Conservation (phyloP, 164 flowering plant species). For the Brasenia schreberi region DNA sequence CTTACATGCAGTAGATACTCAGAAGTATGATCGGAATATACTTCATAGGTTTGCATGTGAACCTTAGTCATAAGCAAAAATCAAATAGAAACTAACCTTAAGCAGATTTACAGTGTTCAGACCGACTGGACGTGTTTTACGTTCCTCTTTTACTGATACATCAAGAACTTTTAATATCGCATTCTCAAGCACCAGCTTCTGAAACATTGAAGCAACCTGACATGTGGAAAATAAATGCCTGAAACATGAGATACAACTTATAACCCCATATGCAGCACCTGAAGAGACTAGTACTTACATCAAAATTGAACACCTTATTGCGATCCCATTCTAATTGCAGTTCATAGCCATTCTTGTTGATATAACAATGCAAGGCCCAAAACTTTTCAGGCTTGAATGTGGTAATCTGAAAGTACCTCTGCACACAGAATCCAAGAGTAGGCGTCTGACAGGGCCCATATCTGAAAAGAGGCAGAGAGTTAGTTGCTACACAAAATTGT, state of each 20-base stretch:
- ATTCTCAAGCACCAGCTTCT: constrained; percentile 58
- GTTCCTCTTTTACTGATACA: constrained; percentile 59
- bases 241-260: not conserved
- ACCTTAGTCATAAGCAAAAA: no score
- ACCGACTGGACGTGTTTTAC: constrained; percentile 77
- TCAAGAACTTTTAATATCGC: constrained; percentile 48
- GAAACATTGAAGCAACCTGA: constrained; percentile 78
- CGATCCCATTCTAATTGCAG: constrained; percentile 86
- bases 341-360: constrained; percentile 59
- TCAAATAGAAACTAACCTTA: constrained; percentile 33
- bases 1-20: not conserved
- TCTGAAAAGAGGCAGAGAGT: constrained; percentile 26
- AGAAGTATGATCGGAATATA: no score
- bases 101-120: constrained; percentile 90
- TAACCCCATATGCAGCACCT: not conserved
- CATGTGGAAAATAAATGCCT: constrained; percentile 3
- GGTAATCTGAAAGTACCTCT: constrained; percentile 74
- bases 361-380: constrained; percentile 66
- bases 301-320: constrained; percentile 57
- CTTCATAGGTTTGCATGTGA: no score
- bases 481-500: no score
- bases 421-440: constrained; percentile 95
- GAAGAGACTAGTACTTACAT: constrained; percentile 34
- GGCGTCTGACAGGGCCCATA: constrained; percentile 99
- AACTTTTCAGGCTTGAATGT: constrained; percentile 87